Base-by-base conservation (phyloP, 768 basidiomycete species). In the Amanita brunnescens region DNA sequence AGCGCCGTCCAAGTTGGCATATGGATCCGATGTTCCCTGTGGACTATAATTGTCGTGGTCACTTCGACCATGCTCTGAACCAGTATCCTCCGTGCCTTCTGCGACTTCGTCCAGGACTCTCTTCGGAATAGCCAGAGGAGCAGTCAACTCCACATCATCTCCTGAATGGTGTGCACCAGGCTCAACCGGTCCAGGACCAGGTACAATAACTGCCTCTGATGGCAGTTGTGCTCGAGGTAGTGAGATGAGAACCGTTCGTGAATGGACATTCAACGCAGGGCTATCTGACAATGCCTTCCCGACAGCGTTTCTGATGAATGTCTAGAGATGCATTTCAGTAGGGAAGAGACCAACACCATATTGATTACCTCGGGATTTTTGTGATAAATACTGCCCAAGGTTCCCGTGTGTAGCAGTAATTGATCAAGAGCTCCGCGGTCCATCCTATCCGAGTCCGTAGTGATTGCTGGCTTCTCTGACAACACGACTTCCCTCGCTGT, bases 401-500 rank as follows among this genome's bases (percentile, higher is more conserved):
- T 93, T 5, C 91, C 95, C 0, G 95, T 93, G 65, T 98, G 93
- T 29, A 99, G 68, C 38, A 99, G 68, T 10, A 99, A 74, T 60
- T 97, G 94, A 68, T 99, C 96, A 37, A 99, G 78, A 44, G 94
- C 87, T 14, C 92, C 91, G 59, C 94, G 81, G 60, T 98, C 95
- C 91, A 99, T 96, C 49, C 91, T 75, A 61, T 99, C 96, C 3
- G 93, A 91, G 64, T 98, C 95, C 2, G 91, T 98, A n/a, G 92
- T 94, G 57, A 99, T 98, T 2, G 92, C 76, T 26, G 96, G 96
- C 61, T 96, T 96, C 58, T 93, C 91, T 13, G 90, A 77, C 16
- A 98, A 75, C 32, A 98, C 94, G 55, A 98, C 87, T 57, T 91
- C 87, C 34, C 85, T 80, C 6, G 96, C 94, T 0, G 85, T 85